Conservation (phyloP, 768 basidiomycete species). For the Podaxis pistillaris region DNA sequence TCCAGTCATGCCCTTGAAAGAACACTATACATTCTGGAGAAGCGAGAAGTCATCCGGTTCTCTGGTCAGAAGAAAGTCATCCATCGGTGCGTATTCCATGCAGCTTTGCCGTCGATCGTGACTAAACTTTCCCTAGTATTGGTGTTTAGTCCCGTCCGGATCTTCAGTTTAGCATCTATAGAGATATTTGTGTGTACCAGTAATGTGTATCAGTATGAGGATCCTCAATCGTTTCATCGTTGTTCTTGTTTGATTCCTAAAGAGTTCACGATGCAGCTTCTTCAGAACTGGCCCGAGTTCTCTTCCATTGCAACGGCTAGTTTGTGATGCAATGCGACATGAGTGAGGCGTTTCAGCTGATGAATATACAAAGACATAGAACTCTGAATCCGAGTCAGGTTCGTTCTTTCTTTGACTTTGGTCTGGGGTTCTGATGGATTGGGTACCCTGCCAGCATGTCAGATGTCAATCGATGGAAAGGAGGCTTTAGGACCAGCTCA, state of each 20-base stretch:
- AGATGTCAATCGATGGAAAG: neutral
- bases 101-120: neutral
- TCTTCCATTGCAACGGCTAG: neutral
- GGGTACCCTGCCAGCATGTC: neutral
- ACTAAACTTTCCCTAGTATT: constrained; percentile 9
- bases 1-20: constrained; percentile 89
- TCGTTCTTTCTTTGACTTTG: neutral
- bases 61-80: constrained; percentile 55
- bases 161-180: neutral
- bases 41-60: constrained; percentile 92
- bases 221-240: neutral
- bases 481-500: neutral
- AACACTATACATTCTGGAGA: constrained; percentile 89
- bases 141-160: constrained; percentile 3
- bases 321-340: constrained; percentile 5
- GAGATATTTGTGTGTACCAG: constrained; percentile 6
- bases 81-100: neutral
- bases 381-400: neutral
- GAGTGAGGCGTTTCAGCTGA: constrained; percentile 7
- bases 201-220: constrained; percentile 10
- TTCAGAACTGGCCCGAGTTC: neutral
- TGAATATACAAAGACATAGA: constrained; percentile 1
- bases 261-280: neutral
- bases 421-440: neutral
- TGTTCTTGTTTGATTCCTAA: neutral